Evolutionary conservation across 1,284 basidiomycete genomes (phyloP).

Genomic region (Malassezia caprae): DNA sequence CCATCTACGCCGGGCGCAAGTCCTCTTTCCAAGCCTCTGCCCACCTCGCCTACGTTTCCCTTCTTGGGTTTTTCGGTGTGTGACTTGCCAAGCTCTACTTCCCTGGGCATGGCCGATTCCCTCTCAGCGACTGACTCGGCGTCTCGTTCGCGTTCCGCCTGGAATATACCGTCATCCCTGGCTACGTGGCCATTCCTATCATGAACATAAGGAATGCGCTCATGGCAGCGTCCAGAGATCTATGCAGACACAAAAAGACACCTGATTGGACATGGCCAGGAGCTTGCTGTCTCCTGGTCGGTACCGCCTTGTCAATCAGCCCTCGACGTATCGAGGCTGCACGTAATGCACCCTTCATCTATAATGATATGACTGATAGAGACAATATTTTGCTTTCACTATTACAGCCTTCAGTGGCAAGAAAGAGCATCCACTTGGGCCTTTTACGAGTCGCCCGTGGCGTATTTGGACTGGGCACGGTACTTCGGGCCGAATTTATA

Average conservation of each 20-base stretch:
- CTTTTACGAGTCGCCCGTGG: neutral
- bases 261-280: too few species aligned
- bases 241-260: too few species aligned
- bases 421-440: too few species aligned
- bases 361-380: neutral
- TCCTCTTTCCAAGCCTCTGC: neutral
- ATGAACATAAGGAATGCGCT: neutral
- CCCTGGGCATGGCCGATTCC: neutral
- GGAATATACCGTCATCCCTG: neutral
- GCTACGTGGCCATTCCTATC: neutral
- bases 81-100: neutral
- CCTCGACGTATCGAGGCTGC: too few species aligned
- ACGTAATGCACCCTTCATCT: neutral
- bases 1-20: neutral
- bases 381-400: neutral
- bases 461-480: neutral
- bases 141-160: neutral
- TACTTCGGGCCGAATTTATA: conserved; percentile 49
- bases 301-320: too few species aligned
- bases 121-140: neutral
- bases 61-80: neutral
- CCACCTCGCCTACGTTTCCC: neutral
- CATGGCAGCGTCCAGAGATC: neutral
- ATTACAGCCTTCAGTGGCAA: too few species aligned
- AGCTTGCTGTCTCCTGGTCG: too few species aligned